Evolutionary conservation across 2,329 filamentous ascomycete species (phyloP).

Genomic region (Venturia nashicola): DNA sequence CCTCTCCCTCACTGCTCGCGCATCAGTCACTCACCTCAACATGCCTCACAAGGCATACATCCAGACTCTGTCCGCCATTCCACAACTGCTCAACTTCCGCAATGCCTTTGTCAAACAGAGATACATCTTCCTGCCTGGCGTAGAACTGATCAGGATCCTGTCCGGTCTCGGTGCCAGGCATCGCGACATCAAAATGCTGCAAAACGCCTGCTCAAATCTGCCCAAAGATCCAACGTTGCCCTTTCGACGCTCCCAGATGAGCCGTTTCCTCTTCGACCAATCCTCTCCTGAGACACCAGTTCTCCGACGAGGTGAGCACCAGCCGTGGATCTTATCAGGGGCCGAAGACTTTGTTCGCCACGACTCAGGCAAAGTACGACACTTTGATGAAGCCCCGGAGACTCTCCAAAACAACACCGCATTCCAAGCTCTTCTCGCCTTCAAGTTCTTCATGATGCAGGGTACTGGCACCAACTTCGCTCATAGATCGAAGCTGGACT

Average conservation of each 20-base stretch:
- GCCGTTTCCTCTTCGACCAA: neutral
- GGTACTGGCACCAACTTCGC: conserved; percentile 13
- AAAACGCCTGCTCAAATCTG: neutral
- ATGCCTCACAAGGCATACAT: neutral
- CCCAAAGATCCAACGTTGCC: neutral
- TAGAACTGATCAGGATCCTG: neutral
- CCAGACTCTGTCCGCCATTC: neutral
- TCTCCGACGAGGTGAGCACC: conserved; percentile 19
- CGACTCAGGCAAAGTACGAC: conserved; percentile 19
- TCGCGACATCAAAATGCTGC: neutral
- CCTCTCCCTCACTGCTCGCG: neutral
- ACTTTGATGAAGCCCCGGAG: conserved; percentile 19
- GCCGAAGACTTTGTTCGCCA: conserved; percentile 22
- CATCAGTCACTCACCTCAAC: neutral
- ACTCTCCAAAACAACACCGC: conserved; percentile 21
- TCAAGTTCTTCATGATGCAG: conserved; percentile 20
- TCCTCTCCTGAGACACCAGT: neutral
- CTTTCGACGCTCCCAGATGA: neutral
- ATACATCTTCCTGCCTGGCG: neutral
- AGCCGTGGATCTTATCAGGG: conserved; percentile 18
- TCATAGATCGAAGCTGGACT: conserved; percentile 17
- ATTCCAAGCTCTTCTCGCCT: conserved; percentile 20
- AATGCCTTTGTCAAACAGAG: neutral
- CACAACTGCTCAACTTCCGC: conserved; percentile 1
- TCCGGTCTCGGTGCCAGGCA: neutral